A percentile compares a stretch with the other conserved stretches of the same genome.
These are phyloP conservation scores for Niebla homalea DNA, from an alignment of 495 filamentous ascomycete genomes.

Conservation along the genomic window DNA sequence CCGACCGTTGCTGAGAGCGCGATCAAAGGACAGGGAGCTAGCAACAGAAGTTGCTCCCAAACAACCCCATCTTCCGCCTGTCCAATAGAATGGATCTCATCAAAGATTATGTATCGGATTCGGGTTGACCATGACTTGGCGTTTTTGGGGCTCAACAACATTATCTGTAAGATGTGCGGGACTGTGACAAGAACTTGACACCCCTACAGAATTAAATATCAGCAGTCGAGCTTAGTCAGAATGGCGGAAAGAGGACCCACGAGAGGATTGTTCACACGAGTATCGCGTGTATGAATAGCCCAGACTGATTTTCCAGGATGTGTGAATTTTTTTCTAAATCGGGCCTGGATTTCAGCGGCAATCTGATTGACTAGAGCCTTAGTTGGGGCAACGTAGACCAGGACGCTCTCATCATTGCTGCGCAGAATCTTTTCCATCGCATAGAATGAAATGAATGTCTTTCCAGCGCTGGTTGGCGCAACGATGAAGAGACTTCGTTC, in stretches of 20 bases:
- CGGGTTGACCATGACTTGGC: conserved; percentile 52
- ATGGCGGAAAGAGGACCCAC: conserved; percentile 44
- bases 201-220: conserved; percentile 22
- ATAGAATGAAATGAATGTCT: conserved; percentile 57
- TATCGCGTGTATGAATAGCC: conserved; percentile 67
- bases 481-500: conserved; percentile 59
- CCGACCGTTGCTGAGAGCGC: conserved; percentile 71
- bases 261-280: conserved; percentile 53
- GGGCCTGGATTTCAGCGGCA: conserved; percentile 34
- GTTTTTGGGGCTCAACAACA: conserved; percentile 56
- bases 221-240: background rate
- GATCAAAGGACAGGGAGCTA: conserved; percentile 66
- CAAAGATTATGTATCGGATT: conserved; percentile 65
- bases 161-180: conserved; percentile 65
- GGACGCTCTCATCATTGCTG: conserved; percentile 48
- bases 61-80: conserved; percentile 65
- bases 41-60: conserved; percentile 67
- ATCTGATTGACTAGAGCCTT: conserved; percentile 79
- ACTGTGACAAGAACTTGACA: conserved; percentile 71
- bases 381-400: conserved; percentile 70
- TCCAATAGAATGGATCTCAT: conserved; percentile 73
- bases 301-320: conserved; percentile 52
- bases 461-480: conserved; percentile 61
- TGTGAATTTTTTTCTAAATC: conserved; percentile 50
- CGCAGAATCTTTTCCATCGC: conserved; percentile 65